phyloP scores from a whole-genome alignment of 305 asterid genomes.

The Vinca major region DNA sequence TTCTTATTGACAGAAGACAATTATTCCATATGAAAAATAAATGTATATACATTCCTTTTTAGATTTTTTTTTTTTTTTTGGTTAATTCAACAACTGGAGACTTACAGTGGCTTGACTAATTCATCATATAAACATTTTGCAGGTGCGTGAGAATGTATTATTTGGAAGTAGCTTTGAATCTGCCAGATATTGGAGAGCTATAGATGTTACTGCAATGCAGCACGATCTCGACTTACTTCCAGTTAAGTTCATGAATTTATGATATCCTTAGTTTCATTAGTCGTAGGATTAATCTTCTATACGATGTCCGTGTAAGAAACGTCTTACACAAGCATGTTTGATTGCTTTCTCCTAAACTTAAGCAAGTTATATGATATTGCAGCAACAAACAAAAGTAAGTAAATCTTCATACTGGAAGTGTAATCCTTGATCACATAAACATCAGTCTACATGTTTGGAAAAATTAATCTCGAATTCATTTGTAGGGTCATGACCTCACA shows the following conservation, averaged over 20 bases:
- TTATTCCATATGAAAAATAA: background rate
- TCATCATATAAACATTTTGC: conserved; percentile 13
- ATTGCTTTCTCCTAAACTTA: background rate
- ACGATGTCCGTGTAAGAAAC: background rate
- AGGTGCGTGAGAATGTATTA: conserved; percentile 91
- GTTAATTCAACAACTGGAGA: background rate
- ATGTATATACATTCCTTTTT: background rate
- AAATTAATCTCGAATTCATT: background rate
- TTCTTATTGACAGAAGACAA: background rate
- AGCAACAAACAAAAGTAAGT: background rate
- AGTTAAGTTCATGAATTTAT: conserved; percentile 26
- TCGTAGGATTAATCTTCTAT: background rate
- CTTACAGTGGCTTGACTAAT: conserved; percentile 1
- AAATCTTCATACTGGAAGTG: background rate
- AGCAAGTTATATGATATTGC: background rate
- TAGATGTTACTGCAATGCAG: conserved; percentile 64
- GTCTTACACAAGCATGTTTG: background rate
- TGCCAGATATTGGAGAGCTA: conserved; percentile 56
- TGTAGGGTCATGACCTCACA: conserved; percentile 82
- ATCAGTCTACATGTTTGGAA: background rate
- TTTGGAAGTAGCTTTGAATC: conserved; percentile 71
- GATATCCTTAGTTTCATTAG: background rate
- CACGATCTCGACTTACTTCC: conserved; percentile 77
- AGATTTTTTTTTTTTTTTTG: too few relatives aligned
- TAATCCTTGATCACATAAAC: background rate